Base-by-base conservation (phyloP, 2,329 filamentous ascomycete genomes). In the Endocalyx cinctus region DNA sequence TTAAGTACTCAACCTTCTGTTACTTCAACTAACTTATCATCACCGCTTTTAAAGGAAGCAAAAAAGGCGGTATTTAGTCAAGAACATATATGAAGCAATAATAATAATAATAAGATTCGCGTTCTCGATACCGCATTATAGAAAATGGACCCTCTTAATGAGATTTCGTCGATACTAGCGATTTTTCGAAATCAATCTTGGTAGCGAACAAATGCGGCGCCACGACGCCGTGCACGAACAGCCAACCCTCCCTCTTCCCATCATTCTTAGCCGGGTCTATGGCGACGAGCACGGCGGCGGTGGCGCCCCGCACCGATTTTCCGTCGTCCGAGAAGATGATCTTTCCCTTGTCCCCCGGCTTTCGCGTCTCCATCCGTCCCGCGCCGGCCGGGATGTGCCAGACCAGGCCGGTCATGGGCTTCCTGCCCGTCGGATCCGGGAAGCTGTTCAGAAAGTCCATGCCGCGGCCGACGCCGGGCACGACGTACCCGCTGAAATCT, bases 261-360 rank as follows among this genome's bases (percentile, higher is more conserved):
- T 42, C 55, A 29, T 68, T 64, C 10, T 57, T 45, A 11, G 49
- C 47, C 0, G 72, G 72, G 25, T 76, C 65, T 32, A 75, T 67
- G 0, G 67, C 64, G 2, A 81, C 62, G 27, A 81, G 37, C 0
- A 78, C 64, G 0, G 72, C 71, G 0, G 65, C 59, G 35, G 71
- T 78, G 0, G 64, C 66, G 5, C 60, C 65, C 10, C 74, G 59
- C 17, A 80, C 56, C 12, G 57, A 58, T 0, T 49, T 56, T 1
- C 76, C 72, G 31, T 80, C 74, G 40, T 81, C 77, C 27, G 74
- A 64, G 37, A 80, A 79, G 0, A 82, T 29, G 3, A 77, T 31
- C 22, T 17, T 44, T 4, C 27, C 29, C n/a, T 52, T 58, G 14
- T 59, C 66, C 31, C 66, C 58, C 65, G 67, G 74, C 2, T 27